phyloP scores from a whole-genome alignment of 1,284 basidiomycete species.

The Moesziomyces antarcticus region DNA sequence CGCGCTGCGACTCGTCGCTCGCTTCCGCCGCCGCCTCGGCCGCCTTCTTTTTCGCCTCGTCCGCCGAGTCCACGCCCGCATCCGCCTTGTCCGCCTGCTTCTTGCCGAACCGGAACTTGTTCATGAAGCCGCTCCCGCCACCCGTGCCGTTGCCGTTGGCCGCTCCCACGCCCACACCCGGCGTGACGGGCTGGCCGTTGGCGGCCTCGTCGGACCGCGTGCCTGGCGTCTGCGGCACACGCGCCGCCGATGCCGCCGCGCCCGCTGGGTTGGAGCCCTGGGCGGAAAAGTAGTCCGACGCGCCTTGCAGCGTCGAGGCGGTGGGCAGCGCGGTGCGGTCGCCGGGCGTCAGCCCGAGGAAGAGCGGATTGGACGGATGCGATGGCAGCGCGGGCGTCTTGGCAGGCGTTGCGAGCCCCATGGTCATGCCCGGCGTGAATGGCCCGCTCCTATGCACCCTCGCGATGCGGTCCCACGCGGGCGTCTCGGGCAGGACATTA shows the following conservation, averaged over 20 bases:
- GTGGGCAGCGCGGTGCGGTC: constrained; percentile 25
- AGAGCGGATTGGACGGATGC: constrained; percentile 18
- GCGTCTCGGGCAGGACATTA: constrained; percentile 24
- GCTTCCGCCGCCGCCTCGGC: constrained; percentile 12
- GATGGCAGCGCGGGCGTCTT: constrained; percentile 52
- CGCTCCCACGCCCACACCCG: constrained; percentile 6
- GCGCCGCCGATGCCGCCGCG: constrained; percentile 4
- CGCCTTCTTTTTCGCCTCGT: constrained; percentile 22
- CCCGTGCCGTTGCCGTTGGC: constrained; percentile 5
- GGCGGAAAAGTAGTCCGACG: constrained; percentile 45
- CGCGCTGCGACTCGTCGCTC: constrained; percentile 6
- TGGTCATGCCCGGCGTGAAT: constrained; percentile 65
- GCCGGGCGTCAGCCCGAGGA: constrained; percentile 21
- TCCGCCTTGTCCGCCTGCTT: constrained; percentile 41
- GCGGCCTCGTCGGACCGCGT: constrained; percentile 22
- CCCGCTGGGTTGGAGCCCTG: constrained; percentile 10
- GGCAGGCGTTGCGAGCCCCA: constrained; percentile 51
- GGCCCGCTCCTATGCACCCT: constrained; percentile 46
- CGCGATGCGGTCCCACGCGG: constrained; percentile 39
- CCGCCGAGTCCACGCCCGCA: constrained; percentile 13
- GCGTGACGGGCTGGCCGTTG: constrained; percentile 26
- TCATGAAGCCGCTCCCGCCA: constrained; percentile 48
- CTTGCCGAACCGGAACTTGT: constrained; percentile 49
- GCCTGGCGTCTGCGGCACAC: constrained; percentile 15
- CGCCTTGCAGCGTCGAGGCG: constrained; percentile 20